These are phyloP conservation scores for Ustilago sp. DNA, from an alignment of 1,284 basidiomycete species.

Conservation along the genomic window DNA sequence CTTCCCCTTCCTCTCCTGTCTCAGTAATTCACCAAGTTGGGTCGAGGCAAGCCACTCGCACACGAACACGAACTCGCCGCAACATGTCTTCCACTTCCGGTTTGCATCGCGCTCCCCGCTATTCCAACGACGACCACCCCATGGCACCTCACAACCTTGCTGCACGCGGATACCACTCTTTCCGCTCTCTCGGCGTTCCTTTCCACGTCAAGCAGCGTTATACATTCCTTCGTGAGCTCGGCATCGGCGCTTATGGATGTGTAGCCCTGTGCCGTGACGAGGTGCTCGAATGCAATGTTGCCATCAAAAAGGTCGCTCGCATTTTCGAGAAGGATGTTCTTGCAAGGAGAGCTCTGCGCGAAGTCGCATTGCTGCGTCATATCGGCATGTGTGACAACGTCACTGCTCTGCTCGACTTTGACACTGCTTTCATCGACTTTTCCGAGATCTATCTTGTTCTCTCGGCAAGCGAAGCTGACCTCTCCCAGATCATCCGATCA, in stretches of 20 bases:
- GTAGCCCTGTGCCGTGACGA: constrained; percentile 65
- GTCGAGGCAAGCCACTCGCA: constrained; percentile 51
- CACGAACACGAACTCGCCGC: constrained; percentile 54
- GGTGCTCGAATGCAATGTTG: constrained; percentile 63
- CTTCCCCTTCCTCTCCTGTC: constrained; percentile 20
- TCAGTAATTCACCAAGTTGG: constrained; percentile 53
- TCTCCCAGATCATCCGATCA: constrained; percentile 67
- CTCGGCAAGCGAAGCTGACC: constrained; percentile 66
- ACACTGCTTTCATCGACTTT: constrained; percentile 68
- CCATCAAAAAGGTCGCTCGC: constrained; percentile 68
- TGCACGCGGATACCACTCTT: constrained; percentile 64
- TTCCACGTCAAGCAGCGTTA: constrained; percentile 68
- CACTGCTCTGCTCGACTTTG: constrained; percentile 66
- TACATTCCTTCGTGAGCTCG: constrained; percentile 65
- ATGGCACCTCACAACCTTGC: constrained; percentile 63
- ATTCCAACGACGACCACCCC: constrained; percentile 64
- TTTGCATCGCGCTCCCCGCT: constrained; percentile 42
- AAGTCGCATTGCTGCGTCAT: constrained; percentile 63
- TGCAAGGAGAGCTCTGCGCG: constrained; percentile 63
- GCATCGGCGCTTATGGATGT: constrained; percentile 68
- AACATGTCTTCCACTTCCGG: constrained; percentile 44
- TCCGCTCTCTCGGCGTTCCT: constrained; percentile 64
- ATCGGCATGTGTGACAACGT: constrained; percentile 64
- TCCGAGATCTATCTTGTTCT: constrained; percentile 68
- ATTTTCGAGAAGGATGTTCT: constrained; percentile 68